Base-by-base conservation (phyloP, 345 rosid species). In the Bretschneidera sinensis region DNA sequence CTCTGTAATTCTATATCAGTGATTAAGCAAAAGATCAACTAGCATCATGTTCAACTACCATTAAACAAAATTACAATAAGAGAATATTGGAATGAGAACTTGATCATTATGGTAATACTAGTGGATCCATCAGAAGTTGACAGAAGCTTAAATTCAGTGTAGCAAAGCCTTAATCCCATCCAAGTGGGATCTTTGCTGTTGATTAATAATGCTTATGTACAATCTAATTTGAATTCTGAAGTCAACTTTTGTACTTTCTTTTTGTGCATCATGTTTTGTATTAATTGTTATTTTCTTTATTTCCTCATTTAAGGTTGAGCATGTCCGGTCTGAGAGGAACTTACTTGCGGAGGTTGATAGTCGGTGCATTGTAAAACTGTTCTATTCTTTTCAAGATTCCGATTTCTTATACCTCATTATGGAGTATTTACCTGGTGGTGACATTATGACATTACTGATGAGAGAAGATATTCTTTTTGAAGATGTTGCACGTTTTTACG, bases 371-470 rank as follows among this genome's bases (percentile, higher is more conserved):
- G 96, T 88, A 48, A 81, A 94, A 67, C 88, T 94, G 60, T 87
- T 81, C 74, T 94, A 90, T 77, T 94, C 99, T 59, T 94, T 94
- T 73, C 99, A 94, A 90, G 99, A 94, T 78, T 84, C 95, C 4
- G 96, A 86, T 61, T 90, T 74, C 81, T 77, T 94, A 69, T 94
- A 94, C 79, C 91, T 94, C 58, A 90, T 94, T 52, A 94, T 94
- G 96, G 99, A 90, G 81, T 94, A 94, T 81, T 77, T 94, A 64
- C 97, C 96, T 64, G 97, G 97, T 51, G 99, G 99, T 64, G 99
- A 94, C 83, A 94, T 94, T 64, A 94, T 90, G 97, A 94, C 99
- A 54, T 78, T 94, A 72, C 78, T 94, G 61, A 94, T 94, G 99
- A 85, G 99, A 72, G 95, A 94, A 85, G 97, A 89, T 67, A 73